These are phyloP conservation scores for Eremochloa ophiuroides DNA, from an alignment of 176 grass and related monocot genomes.

Conservation along the genomic window DNA sequence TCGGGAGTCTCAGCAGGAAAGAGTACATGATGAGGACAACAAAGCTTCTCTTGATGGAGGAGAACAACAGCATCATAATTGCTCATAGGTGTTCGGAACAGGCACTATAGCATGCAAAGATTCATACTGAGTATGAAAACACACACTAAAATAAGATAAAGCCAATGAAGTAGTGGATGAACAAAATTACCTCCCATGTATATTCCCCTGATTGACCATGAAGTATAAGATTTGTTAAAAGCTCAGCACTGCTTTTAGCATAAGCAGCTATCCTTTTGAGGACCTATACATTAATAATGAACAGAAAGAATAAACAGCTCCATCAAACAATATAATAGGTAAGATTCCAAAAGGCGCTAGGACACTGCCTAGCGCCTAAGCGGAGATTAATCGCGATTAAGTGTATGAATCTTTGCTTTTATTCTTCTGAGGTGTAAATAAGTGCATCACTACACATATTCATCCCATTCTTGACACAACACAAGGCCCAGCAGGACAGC, in stretches of 20 bases:
- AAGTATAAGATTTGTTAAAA: constrained; percentile 72
- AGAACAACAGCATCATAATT: constrained; percentile 92
- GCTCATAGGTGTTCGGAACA: constrained; percentile 79
- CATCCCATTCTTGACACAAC: background rate
- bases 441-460: background rate
- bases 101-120: constrained; percentile 47
- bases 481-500: background rate
- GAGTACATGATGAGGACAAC: constrained; percentile 62
- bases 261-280: constrained; percentile 83
- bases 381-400: background rate
- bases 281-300: constrained; percentile 52
- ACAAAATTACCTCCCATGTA: constrained; percentile 81
- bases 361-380: background rate
- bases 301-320: constrained; percentile 10
- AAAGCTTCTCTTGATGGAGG: constrained; percentile 76
- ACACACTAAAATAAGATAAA: constrained; percentile 8
- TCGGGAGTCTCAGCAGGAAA: constrained; percentile 59
- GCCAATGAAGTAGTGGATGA: background rate
- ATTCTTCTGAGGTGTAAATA: background rate
- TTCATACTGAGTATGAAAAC: background rate
- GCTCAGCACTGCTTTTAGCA: constrained; percentile 79
- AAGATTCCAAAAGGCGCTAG: background rate
- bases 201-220: constrained; percentile 51
- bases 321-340: background rate
- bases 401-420: background rate